phyloP scores from a whole-genome alignment of 108 stramenopile species.

The Parietichytrium sp. region DNA sequence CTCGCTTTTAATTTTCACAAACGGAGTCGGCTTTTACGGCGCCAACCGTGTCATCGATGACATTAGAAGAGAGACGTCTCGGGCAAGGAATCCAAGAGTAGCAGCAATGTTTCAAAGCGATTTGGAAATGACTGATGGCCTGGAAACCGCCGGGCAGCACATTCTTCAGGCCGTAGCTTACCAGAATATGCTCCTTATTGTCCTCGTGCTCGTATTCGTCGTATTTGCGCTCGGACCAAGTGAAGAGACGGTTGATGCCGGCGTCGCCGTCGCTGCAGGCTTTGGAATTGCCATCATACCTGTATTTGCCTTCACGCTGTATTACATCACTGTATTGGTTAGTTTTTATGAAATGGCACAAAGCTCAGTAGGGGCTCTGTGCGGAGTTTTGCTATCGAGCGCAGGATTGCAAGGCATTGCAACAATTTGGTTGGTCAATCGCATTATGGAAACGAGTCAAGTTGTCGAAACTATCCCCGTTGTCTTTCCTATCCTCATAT shows the following conservation, averaged over 20 bases:
- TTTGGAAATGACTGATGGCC: not conserved
- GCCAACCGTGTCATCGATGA: not conserved
- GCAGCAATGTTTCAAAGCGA: not conserved
- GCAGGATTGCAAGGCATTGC: not conserved
- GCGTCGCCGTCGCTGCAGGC: not conserved
- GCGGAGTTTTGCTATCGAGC: not conserved
- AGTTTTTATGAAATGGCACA: slow-evolving; percentile 24
- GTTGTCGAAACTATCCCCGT: slow-evolving; percentile 4
- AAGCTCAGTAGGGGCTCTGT: not conserved
- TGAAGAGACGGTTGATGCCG: too few species aligned
- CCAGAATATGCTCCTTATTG: not conserved
- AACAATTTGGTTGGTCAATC: slow-evolving; percentile 3
- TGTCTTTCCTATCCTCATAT: not conserved
- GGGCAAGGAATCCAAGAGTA: not conserved
- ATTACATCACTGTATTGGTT: not conserved
- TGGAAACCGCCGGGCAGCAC: slow-evolving; percentile 33
- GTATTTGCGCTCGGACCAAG: not conserved
- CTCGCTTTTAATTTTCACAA: not conserved
- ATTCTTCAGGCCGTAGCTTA: not conserved
- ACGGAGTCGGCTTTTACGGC: not conserved
- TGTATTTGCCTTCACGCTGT: not conserved
- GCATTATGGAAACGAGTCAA: not conserved
- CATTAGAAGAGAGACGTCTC: not conserved
- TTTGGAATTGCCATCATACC: not conserved
- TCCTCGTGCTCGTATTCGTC: not conserved